A percentile compares a stretch with the other conserved stretches of the same genome.
Conservation (phyloP, 176 grass and related monocot genomes). For the Chrysopogon serrulatus region DNA sequence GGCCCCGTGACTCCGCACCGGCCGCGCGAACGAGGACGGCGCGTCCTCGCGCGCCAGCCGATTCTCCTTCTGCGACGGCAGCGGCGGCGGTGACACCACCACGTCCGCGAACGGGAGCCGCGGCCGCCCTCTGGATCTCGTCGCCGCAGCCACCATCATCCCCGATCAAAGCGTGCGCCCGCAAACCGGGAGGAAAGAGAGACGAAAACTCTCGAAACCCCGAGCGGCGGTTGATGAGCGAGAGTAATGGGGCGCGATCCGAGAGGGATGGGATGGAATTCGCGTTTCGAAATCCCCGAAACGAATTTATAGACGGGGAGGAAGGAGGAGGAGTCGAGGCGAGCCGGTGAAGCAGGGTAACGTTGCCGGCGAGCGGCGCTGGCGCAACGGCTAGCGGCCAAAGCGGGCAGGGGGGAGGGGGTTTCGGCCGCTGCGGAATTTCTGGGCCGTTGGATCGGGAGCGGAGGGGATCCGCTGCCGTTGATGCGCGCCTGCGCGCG, state of each 20-base stretch:
- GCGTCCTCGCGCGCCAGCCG: constrained; percentile 1
- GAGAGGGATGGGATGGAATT: neutral
- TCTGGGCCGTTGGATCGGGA: constrained; percentile 18
- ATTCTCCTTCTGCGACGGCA: neutral
- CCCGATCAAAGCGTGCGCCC: neutral
- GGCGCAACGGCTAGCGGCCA: constrained; percentile 47
- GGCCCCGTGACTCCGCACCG: too few species aligned
- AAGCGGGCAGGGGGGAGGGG: neutral
- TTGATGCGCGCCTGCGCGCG: neutral
- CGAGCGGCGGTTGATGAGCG: constrained; percentile 4
- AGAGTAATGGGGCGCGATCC: constrained; percentile 5
- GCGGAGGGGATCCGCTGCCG: neutral
- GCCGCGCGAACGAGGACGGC: neutral
- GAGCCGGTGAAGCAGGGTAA: neutral
- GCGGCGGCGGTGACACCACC: neutral
- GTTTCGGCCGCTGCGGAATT: neutral
- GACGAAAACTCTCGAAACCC: neutral
- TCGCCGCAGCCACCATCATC: constrained; percentile 17
- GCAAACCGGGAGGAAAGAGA: neutral
- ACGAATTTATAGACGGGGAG: constrained; percentile 25
- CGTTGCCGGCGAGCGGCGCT: constrained; percentile 8
- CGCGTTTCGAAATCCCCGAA: constrained; percentile 19
- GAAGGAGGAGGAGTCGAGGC: neutral
- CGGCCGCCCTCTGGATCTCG: neutral
- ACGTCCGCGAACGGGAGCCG: constrained; percentile 32